phyloP scores from a whole-genome alignment of 2,329 filamentous ascomycete species.

The Aureobasidium sp. region DNA sequence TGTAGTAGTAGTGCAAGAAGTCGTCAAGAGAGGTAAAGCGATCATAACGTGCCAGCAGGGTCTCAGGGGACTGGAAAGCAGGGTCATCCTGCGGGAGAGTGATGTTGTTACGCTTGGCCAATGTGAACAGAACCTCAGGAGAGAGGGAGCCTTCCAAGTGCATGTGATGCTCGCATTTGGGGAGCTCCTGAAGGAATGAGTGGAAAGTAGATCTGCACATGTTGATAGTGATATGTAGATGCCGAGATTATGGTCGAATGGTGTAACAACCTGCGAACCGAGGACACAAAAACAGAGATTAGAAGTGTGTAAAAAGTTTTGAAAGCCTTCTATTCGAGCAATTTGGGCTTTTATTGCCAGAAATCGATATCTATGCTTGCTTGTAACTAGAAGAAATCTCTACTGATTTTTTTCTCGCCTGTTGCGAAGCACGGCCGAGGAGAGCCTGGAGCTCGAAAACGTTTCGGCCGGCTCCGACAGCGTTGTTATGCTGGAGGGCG shows the following conservation, averaged over 20 bases:
- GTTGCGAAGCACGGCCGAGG: slow-evolving; percentile 11
- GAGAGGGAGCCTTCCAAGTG: slow-evolving; percentile 72
- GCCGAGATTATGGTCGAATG: neutral
- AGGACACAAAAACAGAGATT: neutral
- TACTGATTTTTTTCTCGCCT: slow-evolving; percentile 8
- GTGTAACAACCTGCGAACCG: neutral
- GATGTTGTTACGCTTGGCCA: slow-evolving; percentile 61
- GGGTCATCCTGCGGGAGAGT: slow-evolving; percentile 49
- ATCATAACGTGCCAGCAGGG: slow-evolving; percentile 58
- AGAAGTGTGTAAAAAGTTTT: slow-evolving; percentile 1
- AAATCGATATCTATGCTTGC: neutral
- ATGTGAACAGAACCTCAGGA: slow-evolving; percentile 60
- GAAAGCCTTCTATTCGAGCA: neutral
- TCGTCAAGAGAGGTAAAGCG: slow-evolving; percentile 66
- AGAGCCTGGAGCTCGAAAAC: slow-evolving; percentile 1
- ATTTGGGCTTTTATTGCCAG: slow-evolving; percentile 2
- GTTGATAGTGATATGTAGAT: neutral
- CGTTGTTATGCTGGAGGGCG: neutral
- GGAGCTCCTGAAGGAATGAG: slow-evolving; percentile 56
- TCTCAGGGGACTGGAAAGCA: slow-evolving; percentile 54
- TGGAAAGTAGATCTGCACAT: slow-evolving; percentile 49
- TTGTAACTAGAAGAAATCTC: neutral
- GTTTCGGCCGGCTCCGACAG: slow-evolving; percentile 12
- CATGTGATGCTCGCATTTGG: slow-evolving; percentile 77
- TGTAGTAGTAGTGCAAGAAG: slow-evolving; percentile 73